A percentile compares a stretch with the other conserved stretches of the same genome.
Evolutionary conservation across 2,329 filamentous ascomycete genomes (phyloP).

Genomic region (Trichoderma sp.): DNA sequence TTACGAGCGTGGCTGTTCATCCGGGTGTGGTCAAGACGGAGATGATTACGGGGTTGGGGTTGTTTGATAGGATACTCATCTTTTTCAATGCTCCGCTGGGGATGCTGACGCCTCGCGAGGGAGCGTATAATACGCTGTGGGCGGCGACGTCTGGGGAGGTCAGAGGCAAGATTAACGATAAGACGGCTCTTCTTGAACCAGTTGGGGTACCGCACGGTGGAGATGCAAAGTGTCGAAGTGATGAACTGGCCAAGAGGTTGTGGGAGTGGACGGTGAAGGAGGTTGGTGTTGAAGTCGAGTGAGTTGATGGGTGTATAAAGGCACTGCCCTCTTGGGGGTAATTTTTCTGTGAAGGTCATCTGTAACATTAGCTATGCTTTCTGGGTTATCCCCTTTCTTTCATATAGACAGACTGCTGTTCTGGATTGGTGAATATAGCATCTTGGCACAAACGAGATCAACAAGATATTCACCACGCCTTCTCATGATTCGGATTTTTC

Average conservation of each 20-base stretch:
- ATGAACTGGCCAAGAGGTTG: slow-evolving; percentile 30
- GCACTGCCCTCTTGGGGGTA: not conserved
- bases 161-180: slow-evolving; percentile 26
- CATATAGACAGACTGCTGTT: not conserved
- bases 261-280: slow-evolving; percentile 39
- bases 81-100: not conserved
- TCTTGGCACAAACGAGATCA: not conserved
- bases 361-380: not conserved
- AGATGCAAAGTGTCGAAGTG: slow-evolving; percentile 25
- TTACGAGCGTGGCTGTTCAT: slow-evolving; percentile 29
- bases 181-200: slow-evolving; percentile 35
- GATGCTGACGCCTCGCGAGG: slow-evolving; percentile 22
- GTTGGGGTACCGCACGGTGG: slow-evolving; percentile 27
- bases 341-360: not conserved
- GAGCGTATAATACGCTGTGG: slow-evolving; percentile 11
- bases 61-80: not conserved
- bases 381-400: too few relatives aligned
- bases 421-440: not conserved
- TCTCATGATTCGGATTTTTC: not conserved
- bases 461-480: not conserved
- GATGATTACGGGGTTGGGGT: slow-evolving; percentile 21
- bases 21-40: slow-evolving; percentile 32
- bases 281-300: slow-evolving; percentile 5
- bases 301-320: not conserved
- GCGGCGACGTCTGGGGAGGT: slow-evolving; percentile 11